Percentiles rank a stretch among this genome's conserved stretches.
phyloP scores from a whole-genome alignment of 139 green algal species.

The Chlamydomonas sp. region DNA sequence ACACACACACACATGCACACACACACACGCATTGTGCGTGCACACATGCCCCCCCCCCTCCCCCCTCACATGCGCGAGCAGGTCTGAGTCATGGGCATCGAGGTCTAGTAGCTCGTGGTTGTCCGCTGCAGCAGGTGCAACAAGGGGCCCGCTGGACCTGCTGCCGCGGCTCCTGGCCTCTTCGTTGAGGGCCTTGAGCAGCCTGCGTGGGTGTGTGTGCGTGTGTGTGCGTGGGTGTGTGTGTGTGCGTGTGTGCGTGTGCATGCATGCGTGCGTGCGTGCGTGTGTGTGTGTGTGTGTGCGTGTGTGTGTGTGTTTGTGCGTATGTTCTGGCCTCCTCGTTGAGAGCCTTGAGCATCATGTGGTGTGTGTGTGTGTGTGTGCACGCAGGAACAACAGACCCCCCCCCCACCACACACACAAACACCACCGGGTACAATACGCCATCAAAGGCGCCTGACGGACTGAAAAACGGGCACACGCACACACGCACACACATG shows the following conservation, averaged over 20 bases:
- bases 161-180: background rate
- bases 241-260: background rate
- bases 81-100: slow-evolving; percentile 64
- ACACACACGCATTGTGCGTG: background rate
- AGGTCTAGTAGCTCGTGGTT: slow-evolving; percentile 62
- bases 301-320: no score
- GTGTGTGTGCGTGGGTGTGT: no score
- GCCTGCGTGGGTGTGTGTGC: no score
- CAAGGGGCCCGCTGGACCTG: background rate
- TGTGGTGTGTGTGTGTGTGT: no score
- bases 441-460: no score
- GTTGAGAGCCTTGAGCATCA: background rate
- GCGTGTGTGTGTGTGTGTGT: background rate
- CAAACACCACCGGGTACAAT: no score
- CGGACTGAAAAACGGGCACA: background rate
- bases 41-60: background rate
- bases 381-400: background rate
- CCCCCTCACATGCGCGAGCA: slow-evolving; percentile 35
- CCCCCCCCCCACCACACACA: no score
- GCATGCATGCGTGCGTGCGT: background rate
- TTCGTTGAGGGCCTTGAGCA: slow-evolving; percentile 1
- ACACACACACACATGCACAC: background rate
- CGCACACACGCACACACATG: background rate
- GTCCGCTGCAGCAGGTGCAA: background rate
- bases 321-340: background rate